These are phyloP conservation scores for Arthrobotrys sphaeroides DNA, from an alignment of 2,329 filamentous ascomycete species.

Conservation along the genomic window DNA sequence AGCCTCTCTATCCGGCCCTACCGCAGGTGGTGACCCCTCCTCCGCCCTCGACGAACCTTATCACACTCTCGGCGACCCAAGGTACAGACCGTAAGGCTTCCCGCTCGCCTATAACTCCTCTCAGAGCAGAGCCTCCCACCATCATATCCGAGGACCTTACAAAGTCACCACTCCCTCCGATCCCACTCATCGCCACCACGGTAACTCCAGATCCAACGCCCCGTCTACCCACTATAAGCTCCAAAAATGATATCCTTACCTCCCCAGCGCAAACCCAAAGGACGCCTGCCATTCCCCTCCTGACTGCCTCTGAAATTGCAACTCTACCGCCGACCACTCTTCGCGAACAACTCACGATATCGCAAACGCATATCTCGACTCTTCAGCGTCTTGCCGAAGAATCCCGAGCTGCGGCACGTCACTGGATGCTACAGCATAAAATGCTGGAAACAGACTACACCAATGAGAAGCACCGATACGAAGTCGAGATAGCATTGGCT, in stretches of 20 bases:
- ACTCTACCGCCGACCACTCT: constrained; percentile 58
- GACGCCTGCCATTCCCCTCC: constrained; percentile 21
- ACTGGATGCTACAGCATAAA: constrained; percentile 57
- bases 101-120: constrained; percentile 25
- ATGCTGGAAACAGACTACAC: constrained; percentile 57
- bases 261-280: constrained; percentile 24
- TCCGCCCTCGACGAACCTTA: constrained; percentile 34
- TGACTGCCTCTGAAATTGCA: constrained; percentile 56
- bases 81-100: constrained; percentile 26
- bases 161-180: constrained; percentile 42
- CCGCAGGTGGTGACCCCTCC: constrained; percentile 44
- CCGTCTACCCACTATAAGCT: constrained; percentile 18
- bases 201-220: constrained; percentile 51
- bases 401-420: constrained; percentile 55
- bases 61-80: constrained; percentile 19
- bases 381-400: constrained; percentile 56
- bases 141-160: constrained; percentile 38
- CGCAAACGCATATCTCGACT: constrained; percentile 56
- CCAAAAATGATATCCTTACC: constrained; percentile 33
- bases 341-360: constrained; percentile 57
- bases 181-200: constrained; percentile 40
- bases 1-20: constrained; percentile 31
- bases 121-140: constrained; percentile 33
- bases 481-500: constrained; percentile 57
- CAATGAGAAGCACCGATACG: constrained; percentile 57